phyloP scores from a whole-genome alignment of 495 filamentous ascomycete species.

The Sporormia fimetaria region DNA sequence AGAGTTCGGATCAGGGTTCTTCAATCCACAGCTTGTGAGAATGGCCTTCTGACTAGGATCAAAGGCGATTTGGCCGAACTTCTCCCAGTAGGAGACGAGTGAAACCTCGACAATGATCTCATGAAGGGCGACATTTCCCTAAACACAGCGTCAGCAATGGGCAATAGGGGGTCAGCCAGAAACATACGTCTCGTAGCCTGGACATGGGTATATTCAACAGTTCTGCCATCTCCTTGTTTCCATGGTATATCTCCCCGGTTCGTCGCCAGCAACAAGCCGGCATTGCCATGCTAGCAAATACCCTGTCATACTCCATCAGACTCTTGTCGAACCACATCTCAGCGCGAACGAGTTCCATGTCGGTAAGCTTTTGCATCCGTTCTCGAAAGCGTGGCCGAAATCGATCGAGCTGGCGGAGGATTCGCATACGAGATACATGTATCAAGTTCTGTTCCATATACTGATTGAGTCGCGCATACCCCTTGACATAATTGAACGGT shows the following conservation, averaged over 20 bases:
- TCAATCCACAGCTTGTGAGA: constrained; percentile 84
- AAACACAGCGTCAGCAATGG: neutral
- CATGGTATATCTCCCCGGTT: constrained; percentile 94
- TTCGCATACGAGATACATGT: constrained; percentile 68
- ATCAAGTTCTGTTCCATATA: constrained; percentile 87
- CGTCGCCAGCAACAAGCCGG: constrained; percentile 95
- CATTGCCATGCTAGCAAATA: constrained; percentile 98
- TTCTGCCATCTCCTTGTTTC: constrained; percentile 98
- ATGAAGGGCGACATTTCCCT: constrained; percentile 93
- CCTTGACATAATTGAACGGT: constrained; percentile 96
- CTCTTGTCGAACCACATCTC: constrained; percentile 98
- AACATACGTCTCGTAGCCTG: constrained; percentile 73
- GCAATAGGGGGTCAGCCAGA: neutral
- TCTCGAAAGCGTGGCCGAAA: constrained; percentile 95
- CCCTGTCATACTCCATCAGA: constrained; percentile 92
- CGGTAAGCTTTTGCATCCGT: constrained; percentile 78
- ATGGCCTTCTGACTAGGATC: constrained; percentile 94
- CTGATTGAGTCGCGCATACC: constrained; percentile 73
- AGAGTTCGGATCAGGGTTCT: constrained; percentile 65
- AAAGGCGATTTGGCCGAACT: constrained; percentile 97
- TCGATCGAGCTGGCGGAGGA: constrained; percentile 76
- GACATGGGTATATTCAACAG: constrained; percentile 90
- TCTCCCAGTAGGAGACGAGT: constrained; percentile 96
- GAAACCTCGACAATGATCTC: constrained; percentile 92
- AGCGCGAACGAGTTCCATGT: constrained; percentile 83